Conservation (phyloP, 179 eudicot genomes). For the Carnegiea gigantea region DNA sequence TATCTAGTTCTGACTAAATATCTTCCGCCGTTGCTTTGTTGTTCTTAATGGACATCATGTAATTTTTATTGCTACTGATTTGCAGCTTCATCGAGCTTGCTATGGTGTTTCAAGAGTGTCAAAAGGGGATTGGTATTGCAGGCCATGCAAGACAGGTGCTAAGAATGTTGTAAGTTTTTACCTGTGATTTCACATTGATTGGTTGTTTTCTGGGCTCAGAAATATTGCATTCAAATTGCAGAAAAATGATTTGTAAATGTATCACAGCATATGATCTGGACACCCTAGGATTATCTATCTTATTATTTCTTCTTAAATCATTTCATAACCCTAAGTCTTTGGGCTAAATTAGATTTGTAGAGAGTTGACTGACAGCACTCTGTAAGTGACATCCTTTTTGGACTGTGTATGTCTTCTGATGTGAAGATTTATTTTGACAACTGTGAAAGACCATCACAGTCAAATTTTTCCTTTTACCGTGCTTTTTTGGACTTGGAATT, state of each 20-base stretch:
- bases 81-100: slow-evolving; percentile 71
- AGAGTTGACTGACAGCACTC: too few relatives aligned
- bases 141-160: slow-evolving; percentile 57
- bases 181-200: slow-evolving; percentile 9
- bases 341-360: too few relatives aligned
- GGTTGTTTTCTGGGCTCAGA: neutral
- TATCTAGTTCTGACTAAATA: slow-evolving; percentile 24
- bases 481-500: too few relatives aligned
- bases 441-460: too few relatives aligned
- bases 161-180: slow-evolving; percentile 49
- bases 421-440: too few relatives aligned
- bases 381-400: too few relatives aligned
- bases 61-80: slow-evolving; percentile 13
- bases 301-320: too few relatives aligned
- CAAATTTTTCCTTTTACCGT: too few relatives aligned
- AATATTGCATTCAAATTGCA: neutral
- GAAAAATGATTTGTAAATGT: neutral
- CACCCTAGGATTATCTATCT: too few relatives aligned
- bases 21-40: slow-evolving; percentile 12
- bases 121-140: slow-evolving; percentile 57
- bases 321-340: neutral
- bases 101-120: slow-evolving; percentile 60
- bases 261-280: too few relatives aligned
- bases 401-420: too few relatives aligned
- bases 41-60: slow-evolving; percentile 6